phyloP scores from a whole-genome alignment of 2,329 filamentous ascomycete species.

The Aureobasidium lini region DNA sequence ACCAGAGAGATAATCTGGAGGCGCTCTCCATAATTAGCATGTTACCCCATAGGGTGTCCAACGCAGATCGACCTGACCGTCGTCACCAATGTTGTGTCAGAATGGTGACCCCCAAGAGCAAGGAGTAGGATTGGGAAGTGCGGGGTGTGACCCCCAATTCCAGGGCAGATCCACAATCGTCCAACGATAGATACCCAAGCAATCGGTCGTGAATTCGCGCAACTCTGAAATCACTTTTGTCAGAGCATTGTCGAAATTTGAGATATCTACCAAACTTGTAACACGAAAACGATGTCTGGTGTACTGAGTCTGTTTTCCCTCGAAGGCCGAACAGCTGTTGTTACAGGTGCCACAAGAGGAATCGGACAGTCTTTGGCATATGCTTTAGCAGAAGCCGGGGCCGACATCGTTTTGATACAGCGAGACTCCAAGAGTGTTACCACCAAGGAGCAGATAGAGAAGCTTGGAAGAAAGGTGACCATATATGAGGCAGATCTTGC shows the following conservation, averaged over 20 bases:
- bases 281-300: slow-evolving; percentile 23
- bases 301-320: slow-evolving; percentile 36
- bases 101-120: neutral
- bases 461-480: slow-evolving; percentile 56
- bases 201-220: no score
- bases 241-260: neutral
- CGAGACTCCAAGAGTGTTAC: slow-evolving; percentile 46
- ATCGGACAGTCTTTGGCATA: slow-evolving; percentile 39
- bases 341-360: slow-evolving; percentile 37
- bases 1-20: neutral
- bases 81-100: neutral
- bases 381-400: slow-evolving; percentile 37
- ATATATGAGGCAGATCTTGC: slow-evolving; percentile 68
- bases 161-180: neutral
- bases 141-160: slow-evolving; percentile 1
- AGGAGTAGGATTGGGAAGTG: neutral
- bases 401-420: slow-evolving; percentile 32
- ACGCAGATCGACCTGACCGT: neutral
- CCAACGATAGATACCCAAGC: neutral
- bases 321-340: slow-evolving; percentile 34
- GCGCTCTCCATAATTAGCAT: neutral
- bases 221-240: neutral
- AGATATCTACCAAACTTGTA: neutral
- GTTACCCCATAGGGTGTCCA: neutral
- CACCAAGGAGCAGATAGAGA: slow-evolving; percentile 56